Evolutionary conservation across 371 early-diverging fungal species (phyloP), one percentile per base, ranked within the genome.

Genomic region (Massospora cicadina): DNA sequence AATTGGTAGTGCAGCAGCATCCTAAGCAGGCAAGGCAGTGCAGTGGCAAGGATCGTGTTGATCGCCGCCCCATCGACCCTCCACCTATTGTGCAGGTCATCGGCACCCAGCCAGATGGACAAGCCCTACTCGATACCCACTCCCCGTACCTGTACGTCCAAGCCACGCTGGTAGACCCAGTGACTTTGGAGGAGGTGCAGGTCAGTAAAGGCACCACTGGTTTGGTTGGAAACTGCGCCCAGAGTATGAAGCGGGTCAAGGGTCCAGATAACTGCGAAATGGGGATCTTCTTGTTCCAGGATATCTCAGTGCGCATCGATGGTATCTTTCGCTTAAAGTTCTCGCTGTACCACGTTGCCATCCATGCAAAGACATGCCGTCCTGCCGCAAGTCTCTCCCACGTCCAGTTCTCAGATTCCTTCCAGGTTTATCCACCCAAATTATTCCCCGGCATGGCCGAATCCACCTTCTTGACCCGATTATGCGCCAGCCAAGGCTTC

Each of bases 221-320:
- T 12, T 26, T 64, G 17, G 55, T 29, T 23, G 55, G 55, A 7
- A 43, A 17, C 23, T 23, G 13, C 17, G n/a, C 33, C 43, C 62
- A 62, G 43, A 29, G 29, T 7, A 59, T 59, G 31, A 26, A 59
- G 26, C 26, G 60, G 2, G 76, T 95, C 63, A 87, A 87, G 64
- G 97, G 94, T 67, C 77, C 82, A 27, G 87, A 89, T 68, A 83
- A 83, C 66, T 75, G 33, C 29, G 90, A 91, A 65, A 95, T 89
- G 58, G 93, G 89, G 0, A 93, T 92, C 72, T 95, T 95, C 78
- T 91, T 95, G 31, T 96, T 95, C 74, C 91, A 91, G 43, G 97
- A 96, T 69, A 72, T 95, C 63, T 89, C 89, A 1, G 89, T 92
- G n/a, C 76, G 95, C 43, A 81, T 88, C 71, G 94, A 95, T 67